Evolutionary conservation across 495 filamentous ascomycete genomes (phyloP), one percentile per base, ranked within the genome.

Genomic region (Hypomontagnella submonticulosa): DNA sequence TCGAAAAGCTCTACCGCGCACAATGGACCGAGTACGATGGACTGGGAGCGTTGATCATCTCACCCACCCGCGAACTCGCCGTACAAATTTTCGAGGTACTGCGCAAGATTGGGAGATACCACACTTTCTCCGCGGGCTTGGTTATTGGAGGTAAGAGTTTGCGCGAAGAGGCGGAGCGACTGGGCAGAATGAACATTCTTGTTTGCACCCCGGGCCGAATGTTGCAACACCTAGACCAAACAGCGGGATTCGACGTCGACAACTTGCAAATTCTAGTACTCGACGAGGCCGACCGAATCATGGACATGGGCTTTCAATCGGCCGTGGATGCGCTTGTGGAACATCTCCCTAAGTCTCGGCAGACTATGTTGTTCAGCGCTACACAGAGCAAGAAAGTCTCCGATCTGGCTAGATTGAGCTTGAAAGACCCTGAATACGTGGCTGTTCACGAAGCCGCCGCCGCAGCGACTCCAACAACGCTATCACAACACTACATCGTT

Each of bases 71-170:
- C 69, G 95, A 99, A 73, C 81, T 99, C 27, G 95, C 95, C 1
- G 92, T 96, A 18, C 95, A 99, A 76, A 99, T 98, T 44, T 99
- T 99, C 75, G 92, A 97, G 44, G 94, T 98, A 0, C 75, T 99
- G 67, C 85, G 92, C 16, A 97, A 94, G 70, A 87, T 99, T 46
- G 95, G 95, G 4, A 84, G 92, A 40, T 88, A 93, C 43, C 95
- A 99, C 75, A 81, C 86, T 16, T 97, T 98, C 74, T 96, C 94
- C 1, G 95, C 95, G 1, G 95, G 96, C 0, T 75, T 99, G 68
- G 87, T 99, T 0, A 97, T 97, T 67, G 95, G 95, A n/a, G 95
- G 95, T 7, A 96, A 93, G 80, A 91, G 86, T 78, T 70, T 97
- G 69, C 86, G 88, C 65, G 93, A 97, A 73, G 94, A 99, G 76